phyloP scores from a whole-genome alignment of 305 asterid genomes.

The Vinca major region DNA sequence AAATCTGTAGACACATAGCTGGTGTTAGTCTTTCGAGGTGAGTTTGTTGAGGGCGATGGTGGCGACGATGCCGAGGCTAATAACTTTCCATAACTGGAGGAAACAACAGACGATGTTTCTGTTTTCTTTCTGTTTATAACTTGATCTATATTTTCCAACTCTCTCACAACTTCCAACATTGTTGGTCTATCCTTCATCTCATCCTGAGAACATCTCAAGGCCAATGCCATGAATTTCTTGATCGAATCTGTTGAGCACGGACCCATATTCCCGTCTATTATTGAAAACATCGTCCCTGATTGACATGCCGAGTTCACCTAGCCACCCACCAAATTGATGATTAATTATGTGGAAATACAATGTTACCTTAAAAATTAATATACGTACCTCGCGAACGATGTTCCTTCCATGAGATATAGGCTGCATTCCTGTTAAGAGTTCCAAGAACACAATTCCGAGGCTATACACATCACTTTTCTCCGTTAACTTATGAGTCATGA shows the following conservation, averaged over 20 bases:
- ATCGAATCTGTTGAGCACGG: slow-evolving; percentile 42
- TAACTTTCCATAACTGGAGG: slow-evolving; percentile 23
- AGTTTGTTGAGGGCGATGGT: slow-evolving; percentile 27
- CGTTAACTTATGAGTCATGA: slow-evolving; percentile 53
- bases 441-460: slow-evolving; percentile 65
- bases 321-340: too few species aligned
- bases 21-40: slow-evolving; percentile 17
- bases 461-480: slow-evolving; percentile 81
- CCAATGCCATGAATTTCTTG: slow-evolving; percentile 52
- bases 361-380: neutral
- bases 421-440: slow-evolving; percentile 72
- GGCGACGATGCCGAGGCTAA: neutral
- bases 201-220: slow-evolving; percentile 54
- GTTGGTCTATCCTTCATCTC: slow-evolving; percentile 56
- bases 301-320: slow-evolving; percentile 55
- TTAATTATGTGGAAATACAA: too few species aligned
- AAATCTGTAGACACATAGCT: slow-evolving; percentile 27
- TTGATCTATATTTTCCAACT: slow-evolving; percentile 44
- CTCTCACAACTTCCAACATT: slow-evolving; percentile 64
- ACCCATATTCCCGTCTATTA: slow-evolving; percentile 61
- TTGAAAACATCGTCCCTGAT: slow-evolving; percentile 46
- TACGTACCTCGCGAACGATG: slow-evolving; percentile 64
- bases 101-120: slow-evolving; percentile 11
- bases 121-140: slow-evolving; percentile 27
- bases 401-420: slow-evolving; percentile 70